These are phyloP conservation scores for Schoenoplectus tabernaemontani DNA, from an alignment of 202 grass and related monocot genomes.

Conservation along the genomic window DNA sequence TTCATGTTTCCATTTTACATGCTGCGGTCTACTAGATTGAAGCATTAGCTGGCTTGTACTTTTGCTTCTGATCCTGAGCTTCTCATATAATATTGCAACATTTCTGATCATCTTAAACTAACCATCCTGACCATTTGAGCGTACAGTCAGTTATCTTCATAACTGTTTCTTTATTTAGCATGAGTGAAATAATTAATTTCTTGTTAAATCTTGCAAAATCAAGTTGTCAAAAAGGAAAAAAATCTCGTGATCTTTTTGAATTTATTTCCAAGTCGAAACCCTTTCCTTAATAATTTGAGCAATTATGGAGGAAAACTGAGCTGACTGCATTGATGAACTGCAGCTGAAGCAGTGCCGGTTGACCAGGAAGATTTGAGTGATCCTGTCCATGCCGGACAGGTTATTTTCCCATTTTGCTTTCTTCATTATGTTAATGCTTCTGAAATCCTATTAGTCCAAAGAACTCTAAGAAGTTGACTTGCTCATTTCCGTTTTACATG, in stretches of 20 bases:
- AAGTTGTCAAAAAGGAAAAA: neutral
- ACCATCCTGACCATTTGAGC: neutral
- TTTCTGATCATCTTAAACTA: neutral
- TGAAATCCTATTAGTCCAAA: neutral
- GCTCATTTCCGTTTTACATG: neutral
- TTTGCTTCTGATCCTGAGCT: neutral
- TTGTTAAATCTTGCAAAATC: neutral
- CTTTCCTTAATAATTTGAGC: neutral
- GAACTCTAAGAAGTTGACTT: neutral
- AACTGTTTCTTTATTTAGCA: neutral
- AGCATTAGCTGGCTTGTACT: neutral
- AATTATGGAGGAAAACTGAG: neutral
- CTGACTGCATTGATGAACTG: neutral
- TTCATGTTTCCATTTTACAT: neutral
- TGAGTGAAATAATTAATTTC: neutral
- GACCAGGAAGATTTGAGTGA: neutral
- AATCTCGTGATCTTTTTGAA: neutral
- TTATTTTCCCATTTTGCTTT: neutral
- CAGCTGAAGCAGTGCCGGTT: neutral
- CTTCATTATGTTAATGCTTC: neutral
- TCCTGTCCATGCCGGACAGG: neutral
- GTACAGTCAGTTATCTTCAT: neutral
- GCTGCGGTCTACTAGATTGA: neutral
- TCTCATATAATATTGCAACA: neutral
- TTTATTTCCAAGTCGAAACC: neutral